Conservation (phyloP, 306 rosid species). For the Abrus precatorius region DNA sequence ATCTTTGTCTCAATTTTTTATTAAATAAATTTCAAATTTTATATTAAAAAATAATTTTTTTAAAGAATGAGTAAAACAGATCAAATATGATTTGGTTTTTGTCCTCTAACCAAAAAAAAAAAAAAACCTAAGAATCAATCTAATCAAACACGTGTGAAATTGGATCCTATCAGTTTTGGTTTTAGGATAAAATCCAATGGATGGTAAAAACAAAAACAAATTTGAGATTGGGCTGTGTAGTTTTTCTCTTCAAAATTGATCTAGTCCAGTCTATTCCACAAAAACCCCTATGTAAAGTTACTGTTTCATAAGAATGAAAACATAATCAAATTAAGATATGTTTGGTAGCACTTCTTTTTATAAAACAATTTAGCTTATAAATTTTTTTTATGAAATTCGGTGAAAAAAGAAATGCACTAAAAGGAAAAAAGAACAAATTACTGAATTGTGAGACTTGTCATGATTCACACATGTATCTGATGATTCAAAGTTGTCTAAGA, state of each 20-base stretch:
- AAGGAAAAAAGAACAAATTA: neutral
- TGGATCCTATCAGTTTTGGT: neutral
- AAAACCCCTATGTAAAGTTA: neutral
- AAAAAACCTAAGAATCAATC: no score
- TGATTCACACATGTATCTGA: neutral
- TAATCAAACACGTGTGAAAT: neutral
- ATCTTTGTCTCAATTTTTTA: neutral
- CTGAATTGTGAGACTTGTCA: neutral
- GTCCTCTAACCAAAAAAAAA: no score
- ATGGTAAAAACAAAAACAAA: neutral
- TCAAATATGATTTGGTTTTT: neutral
- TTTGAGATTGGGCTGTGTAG: neutral
- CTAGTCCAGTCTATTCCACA: neutral
- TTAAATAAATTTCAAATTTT: neutral
- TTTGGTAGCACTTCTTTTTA: neutral
- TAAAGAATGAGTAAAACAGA: neutral
- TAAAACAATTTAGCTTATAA: slow-evolving; percentile 1
- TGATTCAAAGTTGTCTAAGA: neutral
- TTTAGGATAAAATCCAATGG: neutral
- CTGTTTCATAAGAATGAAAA: neutral
- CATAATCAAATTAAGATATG: neutral
- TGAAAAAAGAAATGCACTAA: neutral
- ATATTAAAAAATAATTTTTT: no score
- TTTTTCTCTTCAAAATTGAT: neutral
- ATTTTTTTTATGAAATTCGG: neutral